Base-by-base conservation (phyloP, 2,329 filamentous ascomycete genomes). In the Teratosphaeria gauchensis region DNA sequence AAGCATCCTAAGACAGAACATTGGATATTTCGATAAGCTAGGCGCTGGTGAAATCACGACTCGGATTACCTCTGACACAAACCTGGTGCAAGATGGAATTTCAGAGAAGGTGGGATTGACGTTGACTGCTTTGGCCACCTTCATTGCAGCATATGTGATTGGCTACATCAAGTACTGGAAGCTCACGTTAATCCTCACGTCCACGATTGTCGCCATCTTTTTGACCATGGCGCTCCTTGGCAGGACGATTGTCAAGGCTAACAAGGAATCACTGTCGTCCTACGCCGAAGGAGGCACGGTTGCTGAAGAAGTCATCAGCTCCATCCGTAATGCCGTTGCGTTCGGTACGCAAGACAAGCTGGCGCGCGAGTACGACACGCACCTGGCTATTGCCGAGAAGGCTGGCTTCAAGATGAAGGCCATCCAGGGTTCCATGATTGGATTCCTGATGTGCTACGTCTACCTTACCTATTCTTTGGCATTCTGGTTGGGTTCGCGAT, bases 31-130 rank as follows among this genome's bases (percentile, higher is more conserved):
- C 74, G 94, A 97, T 73, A 94, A 94, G 69, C 81, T 96, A 14
- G 92, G 92, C 56, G 88, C 91, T 35, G 92, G 92, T 59, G 94
- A 96, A 74, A 89, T 97, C 61, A 96, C 92, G 0, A 96, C 92
- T 1, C 86, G 92, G 63, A 96, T 96, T 66, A 97, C 92, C 0
- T 87, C 92, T 11, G 92, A 97, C 72, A 95, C 90, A 52, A 96
- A 96, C 68, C 78, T 95, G 56, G 87, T 97, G 58, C 92, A 96
- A 73, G 92, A 95, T 65, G 92, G 91, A 58, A 90, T 99, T 53
- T 95, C 90, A 0, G 90, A 95, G 73, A 96, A 96, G 77, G 82
- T 95, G 52, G 85, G 84, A 14, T 76, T 96, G 63, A 91, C 89
- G 0, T 71, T 95, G 58, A 84, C 85, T 14, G 89, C 89, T 12